phyloP scores from a whole-genome alignment of 208 protist species.

The Trypanosoma theileri region DNA sequence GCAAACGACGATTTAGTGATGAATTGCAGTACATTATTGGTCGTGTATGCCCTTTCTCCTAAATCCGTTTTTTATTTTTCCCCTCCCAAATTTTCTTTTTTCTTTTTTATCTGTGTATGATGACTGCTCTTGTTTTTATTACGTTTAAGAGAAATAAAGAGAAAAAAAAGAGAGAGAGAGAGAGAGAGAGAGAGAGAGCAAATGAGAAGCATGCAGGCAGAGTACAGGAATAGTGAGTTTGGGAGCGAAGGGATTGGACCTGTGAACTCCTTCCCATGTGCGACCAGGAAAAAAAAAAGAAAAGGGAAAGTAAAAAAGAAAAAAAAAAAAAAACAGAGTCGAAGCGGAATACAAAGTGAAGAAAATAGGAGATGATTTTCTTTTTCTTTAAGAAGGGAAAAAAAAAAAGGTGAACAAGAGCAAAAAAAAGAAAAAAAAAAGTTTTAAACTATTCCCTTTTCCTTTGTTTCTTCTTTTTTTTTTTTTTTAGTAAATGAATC shows the following conservation, averaged over 20 bases:
- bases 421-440: too few relatives aligned
- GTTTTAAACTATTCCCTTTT: too few relatives aligned
- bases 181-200: not conserved
- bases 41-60: too few relatives aligned
- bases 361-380: not conserved
- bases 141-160: constrained; percentile 25
- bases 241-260: not conserved
- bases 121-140: constrained; percentile 2
- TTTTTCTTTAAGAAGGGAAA: not conserved
- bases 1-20: too few relatives aligned
- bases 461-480: too few relatives aligned
- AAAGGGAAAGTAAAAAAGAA: constrained; percentile 16
- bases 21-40: too few relatives aligned
- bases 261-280: not conserved
- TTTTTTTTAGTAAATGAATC: too few relatives aligned
- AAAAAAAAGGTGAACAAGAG: too few relatives aligned
- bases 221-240: not conserved
- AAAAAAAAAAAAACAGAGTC: not conserved
- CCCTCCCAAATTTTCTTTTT: too few relatives aligned
- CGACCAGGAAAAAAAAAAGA: not conserved
- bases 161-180: constrained; percentile 20
- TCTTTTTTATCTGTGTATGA: too few relatives aligned
- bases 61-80: too few relatives aligned
- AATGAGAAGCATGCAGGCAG: not conserved
- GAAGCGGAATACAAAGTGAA: not conserved